Evolutionary conservation across 768 basidiomycete species (phyloP), one percentile per base, ranked within the genome.

Genomic region (Russula ochroleuca): DNA sequence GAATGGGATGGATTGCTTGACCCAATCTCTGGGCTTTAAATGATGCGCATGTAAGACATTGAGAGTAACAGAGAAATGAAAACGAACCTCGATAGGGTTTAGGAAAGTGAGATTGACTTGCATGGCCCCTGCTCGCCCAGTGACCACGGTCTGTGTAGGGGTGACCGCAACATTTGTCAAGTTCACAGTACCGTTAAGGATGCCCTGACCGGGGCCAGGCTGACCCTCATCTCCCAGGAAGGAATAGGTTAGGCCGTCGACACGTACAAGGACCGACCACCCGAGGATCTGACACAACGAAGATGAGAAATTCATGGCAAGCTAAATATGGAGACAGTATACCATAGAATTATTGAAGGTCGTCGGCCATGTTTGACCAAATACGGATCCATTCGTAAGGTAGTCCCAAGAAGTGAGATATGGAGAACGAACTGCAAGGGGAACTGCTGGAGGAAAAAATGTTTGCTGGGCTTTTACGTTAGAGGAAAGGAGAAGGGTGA

Each of bases 1-100:
- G 66, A 78, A 78, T 5, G 78, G 77, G 3, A 78, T 57, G 1
- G 78, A 78, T 59, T 77, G 76, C n/a, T 69, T 70, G 50, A 76
- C 73, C 59, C 73, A 72, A 65, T 79, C 74, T 15, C 69, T 68
- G 0, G 77, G 75, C 75, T 77, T 21, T 13, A 17, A 1, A 35
- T 40, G 23, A 50, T 37, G 21, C 43, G 8, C 23, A 37, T 21
- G 35, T 40, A 8, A 8, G 19, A 21, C 13, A 17, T 23, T 5
- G 17, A 23, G 47, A 5, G 3, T 3, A 35, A 33, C 11, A 31
- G 21, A 9, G 37, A 5, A 13, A 8, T 17, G 4, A 1, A 25
- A n/a, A 40, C 55, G 38, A 66, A 76, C 76, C 71, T 76, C 76
- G 25, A 79, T 74, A 1, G 78, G 78, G 41, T 73, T 76, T 14